Evolutionary conservation across 768 basidiomycete species (phyloP).

Genomic region (Paxillus rubicundulus): DNA sequence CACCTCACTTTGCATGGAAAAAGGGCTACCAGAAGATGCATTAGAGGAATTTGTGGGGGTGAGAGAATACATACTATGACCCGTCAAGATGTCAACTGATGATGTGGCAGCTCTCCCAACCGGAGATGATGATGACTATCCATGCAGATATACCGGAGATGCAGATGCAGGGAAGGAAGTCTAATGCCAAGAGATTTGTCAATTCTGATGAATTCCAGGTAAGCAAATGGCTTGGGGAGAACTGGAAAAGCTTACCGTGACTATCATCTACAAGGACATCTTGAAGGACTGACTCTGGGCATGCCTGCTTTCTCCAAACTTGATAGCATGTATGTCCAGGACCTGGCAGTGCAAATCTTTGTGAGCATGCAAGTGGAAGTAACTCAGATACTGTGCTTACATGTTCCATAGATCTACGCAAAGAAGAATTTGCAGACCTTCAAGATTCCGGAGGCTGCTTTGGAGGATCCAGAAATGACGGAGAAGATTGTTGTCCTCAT

Average conservation of each 20-base stretch:
- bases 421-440: too few species aligned
- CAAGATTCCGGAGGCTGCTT: too few species aligned
- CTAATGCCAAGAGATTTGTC: not conserved
- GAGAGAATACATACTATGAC: too few species aligned
- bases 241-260: not conserved
- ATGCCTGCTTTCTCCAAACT: constrained; percentile 5
- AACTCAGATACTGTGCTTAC: too few species aligned
- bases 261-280: too few species aligned
- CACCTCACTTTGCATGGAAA: too few species aligned
- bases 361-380: not conserved
- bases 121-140: not conserved
- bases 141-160: not conserved
- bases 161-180: not conserved
- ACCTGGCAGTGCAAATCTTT: not conserved
- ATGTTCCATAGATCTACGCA: too few species aligned
- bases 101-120: not conserved
- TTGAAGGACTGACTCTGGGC: not conserved
- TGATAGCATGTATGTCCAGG: constrained; percentile 6
- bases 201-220: not conserved
- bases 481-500: too few species aligned
- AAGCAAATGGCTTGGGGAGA: not conserved
- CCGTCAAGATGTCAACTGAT: too few species aligned
- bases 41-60: too few species aligned
- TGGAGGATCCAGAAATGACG: too few species aligned
- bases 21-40: too few species aligned